Evolutionary conservation across 2,329 filamentous ascomycete species (phyloP).

Genomic region (Sporothrix humicola): DNA sequence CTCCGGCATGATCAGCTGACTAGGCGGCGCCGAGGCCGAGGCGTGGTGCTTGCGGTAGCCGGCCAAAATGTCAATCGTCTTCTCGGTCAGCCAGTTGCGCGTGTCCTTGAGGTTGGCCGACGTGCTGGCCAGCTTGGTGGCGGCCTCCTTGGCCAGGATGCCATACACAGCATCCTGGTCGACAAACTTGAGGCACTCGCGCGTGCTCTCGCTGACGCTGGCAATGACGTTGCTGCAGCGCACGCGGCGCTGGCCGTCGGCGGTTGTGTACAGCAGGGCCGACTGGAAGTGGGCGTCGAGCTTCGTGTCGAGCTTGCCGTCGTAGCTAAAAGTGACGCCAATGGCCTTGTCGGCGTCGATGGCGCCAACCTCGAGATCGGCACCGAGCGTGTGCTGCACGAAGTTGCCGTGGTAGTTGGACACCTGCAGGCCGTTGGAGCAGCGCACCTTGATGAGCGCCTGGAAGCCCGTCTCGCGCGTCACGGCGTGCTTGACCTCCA

Average conservation of each 20-base stretch:
- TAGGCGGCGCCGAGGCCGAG: constrained; percentile 79
- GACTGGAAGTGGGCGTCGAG: constrained; percentile 97
- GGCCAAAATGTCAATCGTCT: constrained; percentile 88
- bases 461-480: constrained; percentile 93
- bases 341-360: constrained; percentile 94
- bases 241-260: constrained; percentile 84
- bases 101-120: constrained; percentile 83
- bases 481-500: constrained; percentile 85
- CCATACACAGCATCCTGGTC: constrained; percentile 93
- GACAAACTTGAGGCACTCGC: constrained; percentile 87
- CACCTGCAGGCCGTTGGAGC: constrained; percentile 93
- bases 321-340: constrained; percentile 89
- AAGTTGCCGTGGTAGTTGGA: constrained; percentile 96
- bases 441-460: constrained; percentile 96
- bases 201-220: constrained; percentile 82
- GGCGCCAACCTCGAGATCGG: constrained; percentile 90
- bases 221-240: constrained; percentile 93
- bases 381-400: constrained; percentile 91
- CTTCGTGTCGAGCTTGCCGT: constrained; percentile 96
- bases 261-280: constrained; percentile 91
- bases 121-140: constrained; percentile 75
- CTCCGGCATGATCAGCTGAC: constrained; percentile 93
- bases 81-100: constrained; percentile 81
- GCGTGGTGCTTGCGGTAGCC: constrained; percentile 93
- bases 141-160: constrained; percentile 91